Evolutionary conservation across 2,329 filamentous ascomycete species (phyloP).

Genomic region (Aspergillus udagawae): DNA sequence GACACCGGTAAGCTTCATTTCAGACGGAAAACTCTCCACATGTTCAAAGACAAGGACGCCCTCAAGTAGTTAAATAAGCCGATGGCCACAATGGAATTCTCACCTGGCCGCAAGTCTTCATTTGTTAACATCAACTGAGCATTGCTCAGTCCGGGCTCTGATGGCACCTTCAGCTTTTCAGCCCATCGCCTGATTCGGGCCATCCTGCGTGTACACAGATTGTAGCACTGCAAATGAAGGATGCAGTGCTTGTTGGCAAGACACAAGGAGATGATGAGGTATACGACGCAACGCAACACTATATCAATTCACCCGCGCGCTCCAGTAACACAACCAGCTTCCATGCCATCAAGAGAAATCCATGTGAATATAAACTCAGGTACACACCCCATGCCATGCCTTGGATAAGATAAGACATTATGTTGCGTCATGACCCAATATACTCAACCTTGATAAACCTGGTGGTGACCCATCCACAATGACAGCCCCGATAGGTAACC

Average conservation of each 20-base stretch:
- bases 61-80: background rate
- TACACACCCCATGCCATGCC: background rate
- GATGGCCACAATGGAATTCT: conserved; percentile 12
- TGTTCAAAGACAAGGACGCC: background rate
- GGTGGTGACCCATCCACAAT: background rate
- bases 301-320: background rate
- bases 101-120: conserved; percentile 67
- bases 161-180: conserved; percentile 65
- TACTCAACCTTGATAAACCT: background rate
- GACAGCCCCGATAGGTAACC: background rate
- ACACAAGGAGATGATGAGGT: background rate
- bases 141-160: conserved; percentile 71
- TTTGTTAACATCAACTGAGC: conserved; percentile 86
- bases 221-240: background rate
- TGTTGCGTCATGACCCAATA: background rate
- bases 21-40: background rate
- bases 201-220: conserved; percentile 15
- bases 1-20: background rate
- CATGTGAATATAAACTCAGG: background rate
- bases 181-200: conserved; percentile 26
- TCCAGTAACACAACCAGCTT: background rate
- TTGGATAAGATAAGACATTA: background rate
- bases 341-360: background rate
- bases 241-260: background rate
- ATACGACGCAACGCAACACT: background rate